Evolutionary conservation across 371 early-diverging fungal species (phyloP), one percentile per base, ranked within the genome.

Genomic region (Syncephalastrum racemosum): DNA sequence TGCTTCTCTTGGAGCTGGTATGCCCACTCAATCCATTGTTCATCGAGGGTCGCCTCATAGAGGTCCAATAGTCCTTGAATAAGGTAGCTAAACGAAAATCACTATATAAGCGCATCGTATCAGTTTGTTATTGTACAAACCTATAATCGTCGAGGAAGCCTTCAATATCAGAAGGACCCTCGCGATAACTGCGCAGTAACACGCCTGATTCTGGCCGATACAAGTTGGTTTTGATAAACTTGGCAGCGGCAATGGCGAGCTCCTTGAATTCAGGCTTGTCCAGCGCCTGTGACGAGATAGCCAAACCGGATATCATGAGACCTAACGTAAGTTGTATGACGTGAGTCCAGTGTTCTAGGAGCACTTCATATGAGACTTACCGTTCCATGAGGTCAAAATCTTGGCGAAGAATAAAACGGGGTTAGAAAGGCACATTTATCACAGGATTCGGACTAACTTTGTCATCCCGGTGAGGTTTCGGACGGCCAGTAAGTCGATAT

Each of bases 81-180:
- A 15, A 74, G 56, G 47, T 67, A 67, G 41, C 77, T 71, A 19
- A 6, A 45, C n/a, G n/a, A n/a, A 23, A 44, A n/a, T 22, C 3
- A 19, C 3, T 22, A 19, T 23, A n/a, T 23, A 42, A 48, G 24
- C 22, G 12, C 16, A 19, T 54, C 53, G 14, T 31, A 47, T 24
- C 22, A 15, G n/a, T 31, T 8, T 20, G 40, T 19, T 12, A 3
- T 40, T 43, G 13, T 10, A 36, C 43, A 40, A 70, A 80, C 61
- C 81, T 81, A 58, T 88, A 88, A 50, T 88, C 89, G 52, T 85
- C 86, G 44, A 80, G 59, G 54, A 81, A 84, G 0, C 85, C 89
- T 27, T 67, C 70, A 36, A 82, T 74, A 14, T 67, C 60, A 13
- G 80, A 68, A 14, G 80, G 69, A 1, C 78, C 83, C 31, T 80